Base-by-base conservation (phyloP, 176 grass and related monocot genomes). In the Coix lacrymajobi region DNA sequence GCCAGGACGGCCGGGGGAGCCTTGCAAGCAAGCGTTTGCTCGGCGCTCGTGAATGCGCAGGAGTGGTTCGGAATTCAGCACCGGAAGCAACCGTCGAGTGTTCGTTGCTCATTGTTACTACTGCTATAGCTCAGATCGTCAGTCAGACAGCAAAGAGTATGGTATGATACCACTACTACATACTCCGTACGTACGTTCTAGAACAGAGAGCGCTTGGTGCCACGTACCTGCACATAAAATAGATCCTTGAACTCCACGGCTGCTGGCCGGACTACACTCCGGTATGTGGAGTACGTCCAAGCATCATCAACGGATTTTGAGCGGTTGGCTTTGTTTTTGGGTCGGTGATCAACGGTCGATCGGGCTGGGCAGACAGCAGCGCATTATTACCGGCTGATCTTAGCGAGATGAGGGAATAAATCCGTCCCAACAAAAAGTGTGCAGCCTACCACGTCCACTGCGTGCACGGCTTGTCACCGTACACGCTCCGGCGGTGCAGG, bases 21-120 rank as follows among this genome's bases (percentile, higher is more conserved):
- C n/a, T n/a, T n/a, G n/a, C n/a, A n/a, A n/a, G n/a, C n/a, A n/a
- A n/a, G n/a, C n/a, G n/a, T n/a, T n/a, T n/a, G n/a, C n/a, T n/a
- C 51, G 38, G 20, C 36, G 43, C 73, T 29, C 46, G 80, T 45
- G 80, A 66, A 28, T 44, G 44, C 77, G 64, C 66, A 51, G 66
- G 37, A 66, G 66, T 88, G 75, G 81, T 66, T 84, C 11, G 37
- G 68, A 88, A 73, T 74, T 46, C 81, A 24, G 75, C 36, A 40
- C 19, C 20, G 26, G 6, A 43, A 73, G 64, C 16, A 61, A 66
- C 15, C 17, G 62, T 33, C 33, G 33, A 33, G 33, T 33, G 33
- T 4, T 33, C 33, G 4, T 33, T 33, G 33, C 33, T 33, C 33
- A 33, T 33, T 33, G 33, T 33, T 33, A 33, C 33, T 33, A 6